A percentile compares a stretch with the other conserved stretches of the same genome.
phyloP scores from a whole-genome alignment of 129 eudicot genomes.

The Tagetes erecta region DNA sequence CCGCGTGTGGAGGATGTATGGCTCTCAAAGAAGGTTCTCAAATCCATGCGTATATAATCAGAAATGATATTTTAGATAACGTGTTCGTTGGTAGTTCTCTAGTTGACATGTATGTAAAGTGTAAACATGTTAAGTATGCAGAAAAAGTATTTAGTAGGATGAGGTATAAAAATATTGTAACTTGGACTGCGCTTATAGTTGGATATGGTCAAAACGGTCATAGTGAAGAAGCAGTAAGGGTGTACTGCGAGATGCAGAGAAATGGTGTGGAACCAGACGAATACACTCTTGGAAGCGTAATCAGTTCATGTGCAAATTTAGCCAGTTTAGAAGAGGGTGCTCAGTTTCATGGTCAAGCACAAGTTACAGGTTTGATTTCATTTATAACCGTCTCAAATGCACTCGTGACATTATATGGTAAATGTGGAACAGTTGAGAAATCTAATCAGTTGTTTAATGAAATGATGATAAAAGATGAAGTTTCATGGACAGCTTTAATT shows the following conservation, averaged over 20 bases:
- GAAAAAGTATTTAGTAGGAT: constrained; percentile 65
- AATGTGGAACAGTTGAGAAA: constrained; percentile 79
- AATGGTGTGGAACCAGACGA: constrained; percentile 66
- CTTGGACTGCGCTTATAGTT: constrained; percentile 94
- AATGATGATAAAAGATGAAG: constrained; percentile 65
- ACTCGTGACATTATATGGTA: constrained; percentile 76
- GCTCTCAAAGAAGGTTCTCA: constrained; percentile 73
- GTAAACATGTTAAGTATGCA: constrained; percentile 61
- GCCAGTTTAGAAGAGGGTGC: constrained; percentile 92
- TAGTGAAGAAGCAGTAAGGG: constrained; percentile 75
- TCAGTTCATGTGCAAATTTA: constrained; percentile 86
- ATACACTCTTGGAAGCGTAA: constrained; percentile 74
- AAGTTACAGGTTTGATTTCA: constrained; percentile 67
- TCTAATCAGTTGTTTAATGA: constrained; percentile 67
- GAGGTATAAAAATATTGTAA: constrained; percentile 63
- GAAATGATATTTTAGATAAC: constrained; percentile 52
- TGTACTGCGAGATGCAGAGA: constrained; percentile 68
- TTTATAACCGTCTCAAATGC: constrained; percentile 80
- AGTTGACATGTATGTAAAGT: constrained; percentile 84
- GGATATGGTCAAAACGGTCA: constrained; percentile 86
- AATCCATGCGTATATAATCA: constrained; percentile 60
- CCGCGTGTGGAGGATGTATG: constrained; percentile 70
- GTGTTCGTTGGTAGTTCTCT: constrained; percentile 86
- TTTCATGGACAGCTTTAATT: constrained; percentile 81
- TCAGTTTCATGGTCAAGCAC: constrained; percentile 79